phyloP scores from a whole-genome alignment of 1,284 basidiomycete genomes.

The Sparassis latifolia region DNA sequence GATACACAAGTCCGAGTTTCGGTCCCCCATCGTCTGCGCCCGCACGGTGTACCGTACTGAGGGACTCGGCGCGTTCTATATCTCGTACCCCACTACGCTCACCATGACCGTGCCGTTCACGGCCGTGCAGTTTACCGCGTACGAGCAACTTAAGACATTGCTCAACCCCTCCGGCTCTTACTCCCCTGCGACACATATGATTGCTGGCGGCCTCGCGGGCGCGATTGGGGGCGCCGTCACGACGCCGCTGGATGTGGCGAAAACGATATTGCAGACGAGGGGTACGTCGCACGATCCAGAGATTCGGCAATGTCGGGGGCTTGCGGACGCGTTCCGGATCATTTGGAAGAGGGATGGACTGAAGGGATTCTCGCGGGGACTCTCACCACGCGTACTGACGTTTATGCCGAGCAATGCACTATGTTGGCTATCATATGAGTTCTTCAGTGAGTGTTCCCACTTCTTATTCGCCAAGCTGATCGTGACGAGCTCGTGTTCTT shows the following conservation, averaged over 20 bases:
- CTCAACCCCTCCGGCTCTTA: constrained; percentile 86
- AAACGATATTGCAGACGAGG: constrained; percentile 93
- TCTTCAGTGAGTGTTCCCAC: constrained; percentile 75
- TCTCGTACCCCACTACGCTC: constrained; percentile 97
- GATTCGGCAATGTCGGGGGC: constrained; percentile 81
- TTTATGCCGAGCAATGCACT: constrained; percentile 97
- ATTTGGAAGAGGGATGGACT: constrained; percentile 85
- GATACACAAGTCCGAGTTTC: constrained; percentile 86
- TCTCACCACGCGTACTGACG: constrained; percentile 89
- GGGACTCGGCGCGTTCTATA: constrained; percentile 91
- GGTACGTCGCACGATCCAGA: constrained; percentile 78
- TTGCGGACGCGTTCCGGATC: constrained; percentile 85
- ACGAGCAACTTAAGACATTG: constrained; percentile 88
- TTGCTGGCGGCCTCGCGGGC: constrained; percentile 89
- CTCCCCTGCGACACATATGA: constrained; percentile 87
- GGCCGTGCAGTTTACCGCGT: constrained; percentile 95
- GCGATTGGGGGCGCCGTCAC: constrained; percentile 94
- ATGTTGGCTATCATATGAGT: constrained; percentile 96
- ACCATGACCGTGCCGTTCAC: constrained; percentile 98
- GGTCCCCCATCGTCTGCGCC: constrained; percentile 80
- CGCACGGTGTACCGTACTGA: constrained; percentile 80
- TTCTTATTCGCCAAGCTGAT: neutral
- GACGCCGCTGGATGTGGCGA: constrained; percentile 97
- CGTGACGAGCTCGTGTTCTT: constrained; percentile 9
- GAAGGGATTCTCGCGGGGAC: constrained; percentile 82